Base-by-base conservation (phyloP, 768 basidiomycete genomes). In the Asterophora lycoperdoides region DNA sequence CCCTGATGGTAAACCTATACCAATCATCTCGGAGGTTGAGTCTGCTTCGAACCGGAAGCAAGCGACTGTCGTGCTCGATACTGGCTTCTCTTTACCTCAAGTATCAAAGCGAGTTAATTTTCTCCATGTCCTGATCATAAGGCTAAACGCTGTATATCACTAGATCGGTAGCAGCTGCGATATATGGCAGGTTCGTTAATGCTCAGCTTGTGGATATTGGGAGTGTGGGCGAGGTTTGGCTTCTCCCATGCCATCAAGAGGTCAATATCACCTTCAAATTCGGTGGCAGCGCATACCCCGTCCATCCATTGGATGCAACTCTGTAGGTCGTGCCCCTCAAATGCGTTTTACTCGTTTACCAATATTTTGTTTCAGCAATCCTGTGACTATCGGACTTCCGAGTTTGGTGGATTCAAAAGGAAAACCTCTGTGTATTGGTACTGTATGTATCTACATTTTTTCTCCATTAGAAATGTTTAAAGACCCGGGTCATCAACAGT, bases 201-300 rank as follows among this genome's bases (percentile, higher is more conserved):
- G 78, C 87, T n/a, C 62, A 74, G 46, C 73, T 75, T 19, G 55
- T 64, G 6, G 70, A 75, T 28, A 39, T 73, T 17, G 48, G 67
- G 18, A 56, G 53, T 44, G 45, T 76, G 11, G 78, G 81, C 11
- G 61, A 70, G 9, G 65, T 73, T 28, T 90, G 83, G 81, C 69
- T 72, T 8, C 54, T 89, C 1, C 84, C 86, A 2, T 90, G 88
- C 59, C 65, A 73, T 37, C 68, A 74, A 44, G 75, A 83, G 61
- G 70, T 88, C 40, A 86, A 85, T 46, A 63, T 84, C 34, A 80
- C 86, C 0, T 78, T 88, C 62, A 70, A 71, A 53, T 84, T 89
- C 41, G 75, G 67, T 5, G 83, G 83, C 5, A 64, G 69, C 7
- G 58, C 64, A 17, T 80, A 76, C 57, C 83, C 82, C 5, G 74